Evolutionary conservation across 2,329 filamentous ascomycete genomes (phyloP), one percentile per base, ranked within the genome.

Genomic region (Neonectria faginata): DNA sequence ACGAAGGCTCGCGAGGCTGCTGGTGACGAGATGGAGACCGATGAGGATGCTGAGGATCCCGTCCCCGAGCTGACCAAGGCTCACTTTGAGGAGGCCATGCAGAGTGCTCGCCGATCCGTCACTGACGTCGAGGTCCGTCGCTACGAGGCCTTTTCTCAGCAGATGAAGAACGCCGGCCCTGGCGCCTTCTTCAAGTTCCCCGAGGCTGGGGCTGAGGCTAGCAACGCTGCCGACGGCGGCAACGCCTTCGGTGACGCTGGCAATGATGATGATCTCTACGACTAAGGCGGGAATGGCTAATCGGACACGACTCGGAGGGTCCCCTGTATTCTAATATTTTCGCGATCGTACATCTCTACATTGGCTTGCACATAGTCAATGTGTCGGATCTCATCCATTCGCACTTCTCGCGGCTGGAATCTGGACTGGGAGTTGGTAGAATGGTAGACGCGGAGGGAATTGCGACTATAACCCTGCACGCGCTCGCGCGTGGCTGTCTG

Each of bases 131-230:
- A 99, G 86, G 97, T 99, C 75, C 92, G 96, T 77, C 91, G 95
- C 66, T 99, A 99, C 83, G 96, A 99, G 86, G 95, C 96, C 5
- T 99, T 99, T 76, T 92, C 95, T 44, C 95, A 98, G 84, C 95
- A 95, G 80, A 97, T 99, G 94, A 99, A 99, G 92, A 97, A 97
- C 79, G 90, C 93, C 65, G 94, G 94, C 56, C 94, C 94, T 42
- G 95, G 94, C 76, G 94, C 93, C 74, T 97, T 96, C 88, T 99
- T 99, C 92, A 94, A 97, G 82, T 99, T 99, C 90, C 95, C 92
- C 33, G 85, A 86, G 66, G 92, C 87, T 73, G 92, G 89, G 20
- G 79, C 75, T 20, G 84, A 92, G 86, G 86, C 91, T 85, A 89
- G 87, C 83, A 75, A 82, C 74, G 79, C 84, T 80, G 73, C 87